phyloP scores from a whole-genome alignment of 306 rosid genomes.

The Mimosa bimucronata region DNA sequence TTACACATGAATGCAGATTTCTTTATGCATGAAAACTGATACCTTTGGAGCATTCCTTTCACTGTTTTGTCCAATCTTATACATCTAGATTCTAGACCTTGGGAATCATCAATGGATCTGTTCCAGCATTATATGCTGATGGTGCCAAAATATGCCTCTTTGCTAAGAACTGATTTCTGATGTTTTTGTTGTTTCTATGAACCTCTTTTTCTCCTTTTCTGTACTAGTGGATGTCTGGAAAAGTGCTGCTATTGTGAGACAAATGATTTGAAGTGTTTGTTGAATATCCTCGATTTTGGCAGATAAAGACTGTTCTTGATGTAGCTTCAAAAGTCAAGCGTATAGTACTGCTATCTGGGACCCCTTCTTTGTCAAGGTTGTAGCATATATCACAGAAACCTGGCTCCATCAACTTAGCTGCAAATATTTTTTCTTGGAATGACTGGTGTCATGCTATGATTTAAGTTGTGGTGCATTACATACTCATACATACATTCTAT shows the following conservation, averaged over 20 bases:
- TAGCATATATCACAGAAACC: slow-evolving; percentile 41
- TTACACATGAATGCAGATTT: background rate
- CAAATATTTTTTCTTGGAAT: slow-evolving; percentile 29
- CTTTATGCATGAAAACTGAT: slow-evolving; percentile 17
- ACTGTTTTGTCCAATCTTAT: background rate
- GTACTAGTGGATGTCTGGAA: slow-evolving; percentile 8
- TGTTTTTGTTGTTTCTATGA: slow-evolving; percentile 4
- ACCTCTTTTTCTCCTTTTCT: slow-evolving; percentile 14
- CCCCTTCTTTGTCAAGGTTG: slow-evolving; percentile 98
- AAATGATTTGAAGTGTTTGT: background rate
- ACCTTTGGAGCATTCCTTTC: slow-evolving; percentile 6
- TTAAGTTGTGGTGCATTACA: slow-evolving; percentile 1
- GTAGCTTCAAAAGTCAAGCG: slow-evolving; percentile 75
- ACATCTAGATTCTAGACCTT: slow-evolving; percentile 4
- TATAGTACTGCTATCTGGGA: slow-evolving; percentile 87
- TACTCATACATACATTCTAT: background rate
- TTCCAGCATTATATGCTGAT: background rate
- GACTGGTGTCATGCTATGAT: slow-evolving; percentile 27
- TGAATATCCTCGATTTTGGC: slow-evolving; percentile 39
- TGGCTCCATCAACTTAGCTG: slow-evolving; percentile 32
- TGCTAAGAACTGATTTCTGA: background rate
- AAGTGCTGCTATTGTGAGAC: slow-evolving; percentile 13
- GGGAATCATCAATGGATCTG: background rate
- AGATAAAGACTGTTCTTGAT: slow-evolving; percentile 86
- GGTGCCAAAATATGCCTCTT: background rate